Conservation (phyloP, 2,329 filamentous ascomycete species). For the Aspergillus amoenus region DNA sequence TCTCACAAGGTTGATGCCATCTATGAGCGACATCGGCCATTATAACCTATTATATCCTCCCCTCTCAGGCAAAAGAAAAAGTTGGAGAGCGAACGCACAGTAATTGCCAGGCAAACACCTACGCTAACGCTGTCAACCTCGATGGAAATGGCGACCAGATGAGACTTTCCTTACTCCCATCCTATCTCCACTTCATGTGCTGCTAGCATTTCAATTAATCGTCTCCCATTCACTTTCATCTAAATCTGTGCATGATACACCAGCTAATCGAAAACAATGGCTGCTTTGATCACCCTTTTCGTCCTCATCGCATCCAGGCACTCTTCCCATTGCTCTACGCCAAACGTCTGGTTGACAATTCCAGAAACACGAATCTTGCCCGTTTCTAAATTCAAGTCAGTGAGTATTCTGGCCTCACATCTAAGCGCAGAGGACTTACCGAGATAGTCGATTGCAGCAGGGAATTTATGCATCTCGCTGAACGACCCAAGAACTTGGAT, state of each 20-base stretch:
- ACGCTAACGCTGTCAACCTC: no score
- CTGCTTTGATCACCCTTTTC: slow-evolving; percentile 72
- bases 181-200: no score
- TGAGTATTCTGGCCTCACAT: neutral
- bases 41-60: no score
- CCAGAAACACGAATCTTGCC: slow-evolving; percentile 54
- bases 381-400: slow-evolving; percentile 20
- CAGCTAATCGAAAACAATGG: slow-evolving; percentile 65
- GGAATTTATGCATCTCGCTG: slow-evolving; percentile 73
- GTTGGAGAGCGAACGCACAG: no score
- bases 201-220: no score
- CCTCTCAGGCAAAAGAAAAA: no score
- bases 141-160: no score
- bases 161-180: no score
- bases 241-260: no score
- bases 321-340: slow-evolving; percentile 68
- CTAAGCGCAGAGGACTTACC: slow-evolving; percentile 11
- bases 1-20: no score
- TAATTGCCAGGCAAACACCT: no score
- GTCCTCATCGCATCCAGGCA: slow-evolving; percentile 70
- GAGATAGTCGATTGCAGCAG: slow-evolving; percentile 56
- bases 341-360: slow-evolving; percentile 72
- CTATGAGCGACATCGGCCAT: no score
- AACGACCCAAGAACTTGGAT: slow-evolving; percentile 73
- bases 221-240: neutral